Conservation (phyloP, 2,329 filamentous ascomycete genomes). For the Aspergillus sp. region DNA sequence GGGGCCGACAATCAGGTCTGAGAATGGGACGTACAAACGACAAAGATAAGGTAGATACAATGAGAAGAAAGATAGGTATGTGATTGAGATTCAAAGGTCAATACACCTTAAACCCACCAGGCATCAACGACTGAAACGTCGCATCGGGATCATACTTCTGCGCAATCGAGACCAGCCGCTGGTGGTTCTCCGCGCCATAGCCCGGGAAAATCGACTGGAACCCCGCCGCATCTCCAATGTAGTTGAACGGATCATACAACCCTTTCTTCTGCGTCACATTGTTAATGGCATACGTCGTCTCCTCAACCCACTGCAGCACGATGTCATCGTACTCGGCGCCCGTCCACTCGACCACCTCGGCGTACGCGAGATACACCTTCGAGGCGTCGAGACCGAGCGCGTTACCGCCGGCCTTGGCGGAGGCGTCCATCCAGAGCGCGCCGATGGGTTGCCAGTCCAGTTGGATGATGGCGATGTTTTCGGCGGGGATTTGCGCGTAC, state of each 20-base stretch:
- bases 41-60: background rate
- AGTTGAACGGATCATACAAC: slow-evolving; percentile 38
- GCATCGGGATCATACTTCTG: slow-evolving; percentile 43
- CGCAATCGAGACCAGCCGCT: slow-evolving; percentile 35
- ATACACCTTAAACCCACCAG: slow-evolving; percentile 46
- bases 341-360: slow-evolving; percentile 43
- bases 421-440: slow-evolving; percentile 41
- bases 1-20: no score
- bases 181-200: slow-evolving; percentile 42
- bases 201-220: slow-evolving; percentile 43
- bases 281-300: slow-evolving; percentile 37
- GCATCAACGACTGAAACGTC: slow-evolving; percentile 44
- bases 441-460: slow-evolving; percentile 45
- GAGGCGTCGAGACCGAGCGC: slow-evolving; percentile 34
- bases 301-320: slow-evolving; percentile 39
- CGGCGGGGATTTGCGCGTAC: slow-evolving; percentile 37
- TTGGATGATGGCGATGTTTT: slow-evolving; percentile 48
- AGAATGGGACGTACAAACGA: background rate
- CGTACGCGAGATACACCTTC: slow-evolving; percentile 46
- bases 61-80: background rate
- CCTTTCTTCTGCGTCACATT: slow-evolving; percentile 31
- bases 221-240: slow-evolving; percentile 39
- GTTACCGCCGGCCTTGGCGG: slow-evolving; percentile 31
- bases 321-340: slow-evolving; percentile 31
- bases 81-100: background rate